Evolutionary conservation across 2,329 filamentous ascomycete genomes (phyloP), one percentile per base, ranked within the genome.

Genomic region (Fusarium pseudocircinatum): DNA sequence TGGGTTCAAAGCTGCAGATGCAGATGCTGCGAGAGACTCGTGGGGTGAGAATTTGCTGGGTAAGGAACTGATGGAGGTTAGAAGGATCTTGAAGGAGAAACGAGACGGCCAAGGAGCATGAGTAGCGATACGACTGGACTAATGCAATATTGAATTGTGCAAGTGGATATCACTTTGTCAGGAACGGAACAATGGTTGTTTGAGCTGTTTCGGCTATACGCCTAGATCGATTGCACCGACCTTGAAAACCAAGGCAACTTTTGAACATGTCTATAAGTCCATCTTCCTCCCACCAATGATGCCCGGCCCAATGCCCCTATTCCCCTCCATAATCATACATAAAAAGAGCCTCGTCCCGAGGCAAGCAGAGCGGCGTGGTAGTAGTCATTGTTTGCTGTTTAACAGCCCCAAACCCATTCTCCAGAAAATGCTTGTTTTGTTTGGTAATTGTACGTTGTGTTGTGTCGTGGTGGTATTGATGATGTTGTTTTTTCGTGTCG

Each of bases 1-100:
- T 50, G 91, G 92, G 11, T 92, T 89, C 74, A 81, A 76, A 6
- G 87, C 85, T 13, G 82, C 81, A 24, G 81, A 86, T 75, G 90
- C 90, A 6, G 83, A 82, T 62, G 70, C 32, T 4, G 84, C 85
- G 56, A 84, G 86, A 53, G 78, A 81, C 24, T 73, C 79, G 7
- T 93, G 91, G 92, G 91, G 91, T 1, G 64, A 87, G 81, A 93
- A 93, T 80, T 77, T 92, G 64, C 79, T 93, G 52, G 91, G 91
- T 0, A 88, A 88, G 81, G 89, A 87, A 30, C 79, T 93, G 78
- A 89, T 88, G 88, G 84, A 83, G 60, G 89, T 90, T 32, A 86
- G 91, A 69, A 83, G 79, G 72, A 82, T 83, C 72, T 79, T 93
- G 71, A 84, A 84, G 68, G 79, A 82, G 71, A 84, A 86, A 75